phyloP scores from a whole-genome alignment of 2,329 filamentous ascomycete species.

The Ceratocystis destructans region DNA sequence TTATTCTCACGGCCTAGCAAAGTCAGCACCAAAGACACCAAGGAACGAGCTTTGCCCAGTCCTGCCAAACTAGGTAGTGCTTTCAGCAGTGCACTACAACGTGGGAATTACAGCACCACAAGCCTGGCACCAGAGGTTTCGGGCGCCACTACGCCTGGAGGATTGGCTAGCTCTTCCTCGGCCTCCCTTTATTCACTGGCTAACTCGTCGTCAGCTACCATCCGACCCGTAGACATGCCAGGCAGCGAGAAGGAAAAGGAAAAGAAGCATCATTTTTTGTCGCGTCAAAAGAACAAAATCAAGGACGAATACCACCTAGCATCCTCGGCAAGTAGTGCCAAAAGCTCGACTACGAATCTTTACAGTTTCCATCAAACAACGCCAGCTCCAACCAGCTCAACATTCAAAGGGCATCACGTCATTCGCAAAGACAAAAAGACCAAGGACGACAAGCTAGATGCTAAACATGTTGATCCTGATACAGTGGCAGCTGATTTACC shows the following conservation, averaged over 20 bases:
- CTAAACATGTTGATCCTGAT: slow-evolving; percentile 12
- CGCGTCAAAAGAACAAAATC: slow-evolving; percentile 64
- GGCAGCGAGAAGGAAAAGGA: slow-evolving; percentile 42
- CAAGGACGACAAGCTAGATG: slow-evolving; percentile 23
- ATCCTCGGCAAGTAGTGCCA: slow-evolving; percentile 63
- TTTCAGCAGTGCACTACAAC: slow-evolving; percentile 46
- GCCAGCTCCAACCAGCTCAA: slow-evolving; percentile 44
- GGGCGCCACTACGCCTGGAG: slow-evolving; percentile 37
- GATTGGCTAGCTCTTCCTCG: not conserved
- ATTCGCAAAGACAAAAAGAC: slow-evolving; percentile 18
- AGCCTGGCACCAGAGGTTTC: slow-evolving; percentile 35
- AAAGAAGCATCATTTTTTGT: slow-evolving; percentile 68
- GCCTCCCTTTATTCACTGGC: slow-evolving; percentile 54
- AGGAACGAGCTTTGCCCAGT: slow-evolving; percentile 55
- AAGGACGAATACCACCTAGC: slow-evolving; percentile 62
- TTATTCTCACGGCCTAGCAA: slow-evolving; percentile 67
- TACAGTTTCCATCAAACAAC: slow-evolving; percentile 68
- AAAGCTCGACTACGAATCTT: slow-evolving; percentile 54
- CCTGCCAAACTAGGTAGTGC: slow-evolving; percentile 58
- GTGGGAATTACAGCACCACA: slow-evolving; percentile 55
- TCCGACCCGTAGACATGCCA: slow-evolving; percentile 46
- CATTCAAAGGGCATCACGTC: slow-evolving; percentile 14
- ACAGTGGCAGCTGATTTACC: slow-evolving; percentile 12
- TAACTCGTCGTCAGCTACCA: slow-evolving; percentile 66
- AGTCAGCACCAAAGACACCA: slow-evolving; percentile 55